phyloP scores from a whole-genome alignment of 1,284 basidiomycete species.

The Tilletia walkeri region DNA sequence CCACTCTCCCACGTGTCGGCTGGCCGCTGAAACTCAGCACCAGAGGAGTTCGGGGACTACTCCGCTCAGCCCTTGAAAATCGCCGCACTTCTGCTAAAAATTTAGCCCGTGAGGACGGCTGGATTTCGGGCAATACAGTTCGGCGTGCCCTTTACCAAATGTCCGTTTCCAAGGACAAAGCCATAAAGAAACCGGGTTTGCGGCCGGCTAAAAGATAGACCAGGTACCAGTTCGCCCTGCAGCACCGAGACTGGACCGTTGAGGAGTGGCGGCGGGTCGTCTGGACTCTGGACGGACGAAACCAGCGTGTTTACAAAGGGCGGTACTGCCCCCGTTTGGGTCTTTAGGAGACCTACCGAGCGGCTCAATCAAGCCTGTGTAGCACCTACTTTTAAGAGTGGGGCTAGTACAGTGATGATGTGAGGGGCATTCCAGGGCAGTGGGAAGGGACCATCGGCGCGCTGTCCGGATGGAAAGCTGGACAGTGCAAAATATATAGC shows the following conservation, averaged over 20 bases:
- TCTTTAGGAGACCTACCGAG: background rate
- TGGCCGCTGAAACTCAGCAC: too few relatives aligned
- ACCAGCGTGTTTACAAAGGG: background rate
- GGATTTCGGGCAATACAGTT: too few relatives aligned
- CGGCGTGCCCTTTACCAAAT: too few relatives aligned
- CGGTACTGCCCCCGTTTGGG: constrained; percentile 6
- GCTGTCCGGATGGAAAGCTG: background rate
- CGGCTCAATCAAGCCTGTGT: background rate
- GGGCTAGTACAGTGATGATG: background rate
- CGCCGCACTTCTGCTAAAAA: too few relatives aligned
- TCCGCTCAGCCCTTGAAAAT: too few relatives aligned
- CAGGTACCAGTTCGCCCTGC: background rate
- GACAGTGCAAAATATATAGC: background rate
- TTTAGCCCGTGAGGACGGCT: too few relatives aligned
- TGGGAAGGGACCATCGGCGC: background rate
- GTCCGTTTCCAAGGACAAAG: constrained; percentile 3
- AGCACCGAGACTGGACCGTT: constrained; percentile 4
- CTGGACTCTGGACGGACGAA: background rate
- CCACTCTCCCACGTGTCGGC: too few relatives aligned
- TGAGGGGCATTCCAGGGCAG: constrained; percentile 5
- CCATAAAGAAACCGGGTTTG: background rate
- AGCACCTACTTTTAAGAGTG: background rate
- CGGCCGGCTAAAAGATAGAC: background rate
- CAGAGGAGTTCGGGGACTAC: too few relatives aligned
- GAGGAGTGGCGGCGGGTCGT: constrained; percentile 1